These are phyloP conservation scores for Rhizophlyctis rosea DNA, from an alignment of 192 early-diverging fungal species.

Conservation along the genomic window DNA sequence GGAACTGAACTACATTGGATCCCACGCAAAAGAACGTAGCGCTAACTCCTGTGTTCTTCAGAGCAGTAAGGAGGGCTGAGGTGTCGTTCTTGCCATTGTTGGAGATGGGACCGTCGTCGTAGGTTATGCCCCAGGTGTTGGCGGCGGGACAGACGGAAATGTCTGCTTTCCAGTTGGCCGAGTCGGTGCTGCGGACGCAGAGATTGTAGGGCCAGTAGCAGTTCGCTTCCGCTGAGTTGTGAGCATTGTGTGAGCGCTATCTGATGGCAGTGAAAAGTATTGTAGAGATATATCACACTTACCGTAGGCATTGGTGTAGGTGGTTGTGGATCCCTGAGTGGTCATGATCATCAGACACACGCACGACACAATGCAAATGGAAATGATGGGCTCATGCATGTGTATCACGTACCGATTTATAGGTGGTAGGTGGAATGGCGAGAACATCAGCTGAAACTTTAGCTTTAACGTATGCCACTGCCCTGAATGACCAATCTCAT, in stretches of 20 bases:
- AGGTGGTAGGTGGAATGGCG: slow-evolving; percentile 10
- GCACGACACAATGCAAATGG: background rate
- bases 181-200: background rate
- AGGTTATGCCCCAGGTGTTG: slow-evolving; percentile 30
- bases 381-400: background rate
- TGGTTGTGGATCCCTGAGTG: too few species aligned
- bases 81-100: background rate
- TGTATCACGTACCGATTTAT: background rate
- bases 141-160: slow-evolving; percentile 5
- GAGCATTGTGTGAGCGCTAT: background rate
- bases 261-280: background rate
- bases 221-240: background rate
- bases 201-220: background rate
- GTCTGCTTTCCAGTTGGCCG: background rate
- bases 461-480: slow-evolving; percentile 16
- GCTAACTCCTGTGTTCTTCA: background rate
- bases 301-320: background rate
- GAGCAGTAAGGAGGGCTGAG: background rate
- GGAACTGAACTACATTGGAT: slow-evolving; percentile 16
- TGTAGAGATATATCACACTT: background rate
- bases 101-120: slow-evolving; percentile 24
- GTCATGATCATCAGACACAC: background rate
- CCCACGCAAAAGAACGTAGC: slow-evolving; percentile 39
- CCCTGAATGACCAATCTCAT: background rate
- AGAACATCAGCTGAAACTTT: slow-evolving; percentile 17